Percentiles rank a stretch among this genome's conserved stretches.
Conservation (phyloP, 1,284 basidiomycete species). For the Trichosporon asahii region DNA sequence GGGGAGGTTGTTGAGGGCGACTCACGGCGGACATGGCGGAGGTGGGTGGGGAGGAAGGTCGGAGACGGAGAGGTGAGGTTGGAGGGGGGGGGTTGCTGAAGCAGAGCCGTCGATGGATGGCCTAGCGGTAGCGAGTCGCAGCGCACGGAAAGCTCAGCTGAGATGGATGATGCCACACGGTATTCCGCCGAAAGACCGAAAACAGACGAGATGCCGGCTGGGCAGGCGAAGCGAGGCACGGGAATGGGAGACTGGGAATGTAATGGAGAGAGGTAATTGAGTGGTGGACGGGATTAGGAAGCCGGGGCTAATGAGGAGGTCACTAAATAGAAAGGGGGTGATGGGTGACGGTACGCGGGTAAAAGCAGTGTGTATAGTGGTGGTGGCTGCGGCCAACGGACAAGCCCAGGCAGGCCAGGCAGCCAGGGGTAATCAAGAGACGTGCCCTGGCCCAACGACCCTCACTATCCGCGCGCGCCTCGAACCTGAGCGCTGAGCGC, state of each 20-base stretch:
- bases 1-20: neutral
- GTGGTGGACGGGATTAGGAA: neutral
- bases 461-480: constrained; percentile 9
- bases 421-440: neutral
- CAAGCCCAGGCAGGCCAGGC: neutral
- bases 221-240: neutral
- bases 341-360: neutral
- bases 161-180: neutral
- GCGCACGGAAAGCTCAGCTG: neutral
- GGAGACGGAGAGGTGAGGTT: constrained; percentile 11
- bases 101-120: neutral
- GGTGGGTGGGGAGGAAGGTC: neutral
- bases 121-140: neutral
- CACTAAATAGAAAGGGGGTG: neutral
- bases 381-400: neutral
- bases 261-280: neutral
- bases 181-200: constrained; percentile 8
- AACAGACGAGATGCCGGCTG: too few relatives aligned
- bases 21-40: constrained; percentile 1
- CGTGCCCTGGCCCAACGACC: constrained; percentile 3
- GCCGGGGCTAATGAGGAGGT: neutral
- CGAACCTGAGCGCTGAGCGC: neutral
- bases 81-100: neutral
- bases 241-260: neutral
- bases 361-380: too few relatives aligned